Base-by-base conservation (phyloP, 805 yeast species). In the Candida qinlingensis region DNA sequence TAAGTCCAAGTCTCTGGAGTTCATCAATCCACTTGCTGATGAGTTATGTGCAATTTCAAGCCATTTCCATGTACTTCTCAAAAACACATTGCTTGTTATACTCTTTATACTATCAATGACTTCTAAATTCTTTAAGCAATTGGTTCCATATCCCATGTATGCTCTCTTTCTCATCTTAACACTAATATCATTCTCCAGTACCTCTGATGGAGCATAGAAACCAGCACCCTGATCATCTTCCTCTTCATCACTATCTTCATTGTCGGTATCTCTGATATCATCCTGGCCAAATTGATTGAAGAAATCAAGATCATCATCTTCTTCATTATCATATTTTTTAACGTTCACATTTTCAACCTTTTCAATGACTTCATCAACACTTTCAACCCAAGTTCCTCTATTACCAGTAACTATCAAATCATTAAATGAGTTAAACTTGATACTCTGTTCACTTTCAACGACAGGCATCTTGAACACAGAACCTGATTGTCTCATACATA, bases 31-130 rank as follows among this genome's bases (percentile, higher is more conserved):
- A 44, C 81, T 77, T 19, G 75, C 75, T 4, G 81, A 80, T 1
- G 87, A 74, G 39, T 77, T 79, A 46, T 79, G 76, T 0, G 95
- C 88, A 44, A 87, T 77, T 1, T 80, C 77, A 33, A 92, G 68
- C 98, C 98, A 92, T 60, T 85, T 82, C 98, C 98, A 92, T 0
- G 96, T 85, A 56, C 87, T 84, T 52, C 85, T 71, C 44, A 85
- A 68, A 53, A 79, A 85, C n/a, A 70, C 68, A 45, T 71, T 72
- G 41, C 66, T 75, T 40, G 81, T 79, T 45, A 77, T 77, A 27
- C 80, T 63, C 47, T 72, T 75, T 34, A 80, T 62, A 30, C 69
- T 70, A 52, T 79, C 87, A 37, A 82, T 68, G 28, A 87, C 71
- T 13, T 74, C 72, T 39, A 84, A 76, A 50, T 91, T 91, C 29